phyloP scores from a whole-genome alignment of 2,329 filamentous ascomycete genomes.

The Xylariaceae sp. region DNA sequence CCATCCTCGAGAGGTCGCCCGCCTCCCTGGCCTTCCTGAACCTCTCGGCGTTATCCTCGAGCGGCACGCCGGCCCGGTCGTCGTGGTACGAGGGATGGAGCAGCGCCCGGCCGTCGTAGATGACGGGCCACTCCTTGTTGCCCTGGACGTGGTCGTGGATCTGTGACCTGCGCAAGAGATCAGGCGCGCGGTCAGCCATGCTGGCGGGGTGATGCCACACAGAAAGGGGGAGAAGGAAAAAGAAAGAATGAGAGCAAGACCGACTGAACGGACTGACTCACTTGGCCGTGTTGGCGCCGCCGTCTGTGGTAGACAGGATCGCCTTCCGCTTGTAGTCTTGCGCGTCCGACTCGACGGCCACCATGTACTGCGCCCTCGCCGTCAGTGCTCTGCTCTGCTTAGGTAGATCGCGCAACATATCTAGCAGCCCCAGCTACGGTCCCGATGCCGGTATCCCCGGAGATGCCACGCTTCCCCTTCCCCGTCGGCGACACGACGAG shows the following conservation, averaged over 20 bases:
- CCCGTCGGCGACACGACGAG: no score
- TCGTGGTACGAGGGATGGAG: constrained; percentile 20
- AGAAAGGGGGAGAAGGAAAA: not conserved
- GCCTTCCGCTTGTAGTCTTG: constrained; percentile 23
- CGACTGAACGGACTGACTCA: no score
- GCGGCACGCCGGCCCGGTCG: constrained; percentile 14
- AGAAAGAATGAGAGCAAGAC: not conserved
- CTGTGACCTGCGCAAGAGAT: constrained; percentile 15
- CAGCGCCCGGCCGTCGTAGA: constrained; percentile 25
- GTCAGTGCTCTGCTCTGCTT: constrained; percentile 4
- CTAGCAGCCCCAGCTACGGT: no score
- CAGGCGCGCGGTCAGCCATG: not conserved
- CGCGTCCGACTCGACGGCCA: constrained; percentile 26
- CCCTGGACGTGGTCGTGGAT: constrained; percentile 25
- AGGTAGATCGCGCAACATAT: not conserved
- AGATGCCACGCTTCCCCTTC: no score
- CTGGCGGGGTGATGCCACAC: not conserved
- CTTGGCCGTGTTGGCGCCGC: constrained; percentile 28
- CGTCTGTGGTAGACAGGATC: constrained; percentile 25
- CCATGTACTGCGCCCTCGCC: constrained; percentile 26
- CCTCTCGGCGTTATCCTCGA: constrained; percentile 20
- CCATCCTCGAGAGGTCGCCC: constrained; percentile 20
- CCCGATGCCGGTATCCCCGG: no score
- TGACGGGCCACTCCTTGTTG: constrained; percentile 19
- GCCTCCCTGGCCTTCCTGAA: constrained; percentile 16